phyloP scores from a whole-genome alignment of 164 flowering plant species.

The Piper longum region DNA sequence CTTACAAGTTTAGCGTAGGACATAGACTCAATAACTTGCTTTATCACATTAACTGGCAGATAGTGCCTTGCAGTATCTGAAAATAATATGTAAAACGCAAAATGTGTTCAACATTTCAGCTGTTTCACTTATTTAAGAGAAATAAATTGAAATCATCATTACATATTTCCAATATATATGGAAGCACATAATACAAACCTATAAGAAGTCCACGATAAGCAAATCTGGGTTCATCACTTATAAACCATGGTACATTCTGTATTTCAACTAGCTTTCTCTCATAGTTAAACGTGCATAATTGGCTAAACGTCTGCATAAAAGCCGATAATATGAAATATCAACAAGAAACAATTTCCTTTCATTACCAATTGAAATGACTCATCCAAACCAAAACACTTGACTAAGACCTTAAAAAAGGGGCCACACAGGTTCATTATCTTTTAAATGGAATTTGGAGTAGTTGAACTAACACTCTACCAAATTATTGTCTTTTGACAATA shows the following conservation, averaged over 20 bases:
- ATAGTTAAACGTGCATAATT: constrained; percentile 75
- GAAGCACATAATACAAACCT: constrained; percentile 27
- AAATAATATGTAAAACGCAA: constrained; percentile 6
- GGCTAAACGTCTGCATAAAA: constrained; percentile 75
- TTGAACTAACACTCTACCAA: too few relatives aligned
- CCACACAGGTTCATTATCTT: not conserved
- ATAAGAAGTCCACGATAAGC: constrained; percentile 78
- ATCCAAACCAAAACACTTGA: not conserved
- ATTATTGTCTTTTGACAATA: too few relatives aligned
- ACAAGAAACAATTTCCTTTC: not conserved
- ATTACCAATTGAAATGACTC: not conserved
- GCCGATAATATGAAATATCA: not conserved
- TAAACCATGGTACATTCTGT: constrained; percentile 75
- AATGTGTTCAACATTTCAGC: not conserved
- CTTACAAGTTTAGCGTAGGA: constrained; percentile 97
- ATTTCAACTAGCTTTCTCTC: constrained; percentile 56
- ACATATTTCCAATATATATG: not conserved
- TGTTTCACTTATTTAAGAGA: not conserved
- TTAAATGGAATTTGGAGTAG: too few relatives aligned
- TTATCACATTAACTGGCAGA: constrained; percentile 61
- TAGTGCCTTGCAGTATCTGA: constrained; percentile 95
- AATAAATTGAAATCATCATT: not conserved
- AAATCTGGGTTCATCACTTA: constrained; percentile 82
- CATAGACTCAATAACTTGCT: constrained; percentile 89
- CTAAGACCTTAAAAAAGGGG: not conserved